These are phyloP conservation scores for Dactylorhiza incarnata DNA, from an alignment of 106 monocot genomes.

Conservation along the genomic window DNA sequence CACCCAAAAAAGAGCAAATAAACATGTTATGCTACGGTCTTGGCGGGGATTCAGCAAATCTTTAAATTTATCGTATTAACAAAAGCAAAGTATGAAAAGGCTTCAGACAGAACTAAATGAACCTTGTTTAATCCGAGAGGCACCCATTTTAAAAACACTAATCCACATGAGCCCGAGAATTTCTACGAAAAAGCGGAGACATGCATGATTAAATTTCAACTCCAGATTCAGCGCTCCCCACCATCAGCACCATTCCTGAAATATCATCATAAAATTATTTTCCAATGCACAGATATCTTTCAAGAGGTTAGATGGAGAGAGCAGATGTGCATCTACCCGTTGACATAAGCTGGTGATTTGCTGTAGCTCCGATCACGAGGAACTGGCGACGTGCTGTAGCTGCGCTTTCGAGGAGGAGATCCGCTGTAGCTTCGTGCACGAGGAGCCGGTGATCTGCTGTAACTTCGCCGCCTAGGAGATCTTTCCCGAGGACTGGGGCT, in stretches of 20 bases:
- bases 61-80: conserved; percentile 1
- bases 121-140: conserved; percentile 6
- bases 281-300: neutral
- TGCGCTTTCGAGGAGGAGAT: conserved; percentile 6
- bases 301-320: neutral
- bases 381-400: conserved; percentile 5
- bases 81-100: conserved; percentile 1
- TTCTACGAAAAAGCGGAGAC: neutral
- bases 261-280: neutral
- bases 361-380: conserved; percentile 6
- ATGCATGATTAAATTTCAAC: neutral
- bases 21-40: neutral
- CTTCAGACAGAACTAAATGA: neutral
- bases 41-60: neutral
- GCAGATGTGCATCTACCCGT: conserved; percentile 5
- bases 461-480: conserved; percentile 21
- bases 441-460: conserved; percentile 8
- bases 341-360: conserved; percentile 7
- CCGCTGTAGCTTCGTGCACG: neutral
- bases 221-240: neutral
- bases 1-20: conserved; percentile 20
- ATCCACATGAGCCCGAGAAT: conserved; percentile 5
- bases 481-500: conserved; percentile 11
- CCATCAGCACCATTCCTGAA: conserved; percentile 10
- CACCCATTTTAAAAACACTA: neutral